phyloP scores from a whole-genome alignment of 805 yeast species.

The Schizosaccharomyces japonicus region DNA sequence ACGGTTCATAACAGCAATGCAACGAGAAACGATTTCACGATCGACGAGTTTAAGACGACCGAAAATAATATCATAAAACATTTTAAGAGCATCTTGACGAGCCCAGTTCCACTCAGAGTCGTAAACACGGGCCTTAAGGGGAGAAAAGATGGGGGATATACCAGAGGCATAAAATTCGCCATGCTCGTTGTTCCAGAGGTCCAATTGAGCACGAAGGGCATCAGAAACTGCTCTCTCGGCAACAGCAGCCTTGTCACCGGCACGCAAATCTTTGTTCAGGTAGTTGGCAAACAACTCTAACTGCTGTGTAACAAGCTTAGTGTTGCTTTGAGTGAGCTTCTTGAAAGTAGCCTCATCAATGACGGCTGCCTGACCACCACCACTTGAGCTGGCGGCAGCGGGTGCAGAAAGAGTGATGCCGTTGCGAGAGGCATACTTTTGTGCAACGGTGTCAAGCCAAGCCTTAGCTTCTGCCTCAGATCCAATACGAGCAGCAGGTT shows the following conservation, averaged over 20 bases:
- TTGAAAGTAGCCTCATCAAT: conserved; percentile 91
- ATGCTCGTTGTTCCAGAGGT: conserved; percentile 69
- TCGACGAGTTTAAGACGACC: conserved; percentile 79
- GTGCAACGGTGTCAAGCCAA: conserved; percentile 59
- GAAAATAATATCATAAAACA: conserved; percentile 88
- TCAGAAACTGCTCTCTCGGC: conserved; percentile 67
- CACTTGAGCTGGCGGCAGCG: conserved; percentile 28
- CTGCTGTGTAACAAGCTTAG: conserved; percentile 48
- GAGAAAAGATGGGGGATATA: conserved; percentile 68
- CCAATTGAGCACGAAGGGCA: conserved; percentile 70
- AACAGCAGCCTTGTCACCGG: conserved; percentile 67
- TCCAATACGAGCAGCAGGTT: conserved; percentile 74
- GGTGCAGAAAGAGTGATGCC: conserved; percentile 58
- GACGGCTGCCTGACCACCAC: conserved; percentile 27
- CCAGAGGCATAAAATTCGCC: conserved; percentile 91
- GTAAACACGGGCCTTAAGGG: conserved; percentile 81
- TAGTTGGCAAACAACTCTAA: conserved; percentile 86
- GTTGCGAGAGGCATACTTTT: conserved; percentile 60
- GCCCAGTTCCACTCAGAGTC: conserved; percentile 99
- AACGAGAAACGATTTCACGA: conserved; percentile 86
- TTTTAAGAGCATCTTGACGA: conserved; percentile 78
- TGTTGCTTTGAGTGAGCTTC: conserved; percentile 47
- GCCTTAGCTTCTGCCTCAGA: conserved; percentile 75
- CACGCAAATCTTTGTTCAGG: conserved; percentile 72
- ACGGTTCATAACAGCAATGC: conserved; percentile 93